phyloP scores from a whole-genome alignment of 257 asterid species.

The Gentiana straminea region DNA sequence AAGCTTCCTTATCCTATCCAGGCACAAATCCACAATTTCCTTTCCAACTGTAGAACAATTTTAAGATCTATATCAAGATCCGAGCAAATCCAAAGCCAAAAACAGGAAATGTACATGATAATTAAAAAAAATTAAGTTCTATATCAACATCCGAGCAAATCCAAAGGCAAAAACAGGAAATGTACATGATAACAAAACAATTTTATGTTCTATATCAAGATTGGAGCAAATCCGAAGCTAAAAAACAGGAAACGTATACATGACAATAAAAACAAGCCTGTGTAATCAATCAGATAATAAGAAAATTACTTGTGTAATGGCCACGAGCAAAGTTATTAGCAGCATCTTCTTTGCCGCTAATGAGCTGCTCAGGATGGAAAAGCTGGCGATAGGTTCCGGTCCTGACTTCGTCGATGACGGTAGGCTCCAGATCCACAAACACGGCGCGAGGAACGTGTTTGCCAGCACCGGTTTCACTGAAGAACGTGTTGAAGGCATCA shows the following conservation, averaged over 20 bases:
- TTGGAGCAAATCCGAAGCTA: too few species aligned
- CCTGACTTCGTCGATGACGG: slow-evolving; percentile 4
- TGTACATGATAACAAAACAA: too few species aligned
- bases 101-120: not conserved
- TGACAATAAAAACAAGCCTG: too few species aligned
- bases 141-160: not conserved
- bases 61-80: too few species aligned
- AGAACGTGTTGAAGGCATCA: slow-evolving; percentile 13
- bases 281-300: too few species aligned
- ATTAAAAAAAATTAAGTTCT: too few species aligned
- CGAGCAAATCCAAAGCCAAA: not conserved
- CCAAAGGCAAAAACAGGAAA: not conserved
- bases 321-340: slow-evolving; percentile 10
- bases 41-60: slow-evolving; percentile 5
- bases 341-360: slow-evolving; percentile 6
- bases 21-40: slow-evolving; percentile 9
- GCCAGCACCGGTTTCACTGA: slow-evolving; percentile 9
- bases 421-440: slow-evolving; percentile 7
- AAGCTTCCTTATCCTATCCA: slow-evolving; percentile 9
- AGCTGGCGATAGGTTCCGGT: slow-evolving; percentile 2
- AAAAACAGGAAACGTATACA: too few species aligned
- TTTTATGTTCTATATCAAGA: too few species aligned
- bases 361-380: slow-evolving; percentile 6
- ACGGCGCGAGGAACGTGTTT: slow-evolving; percentile 6
- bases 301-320: slow-evolving; percentile 6